These are phyloP conservation scores for Fusarium oligoseptatum DNA, from an alignment of 2,329 filamentous ascomycete genomes.

Conservation along the genomic window DNA sequence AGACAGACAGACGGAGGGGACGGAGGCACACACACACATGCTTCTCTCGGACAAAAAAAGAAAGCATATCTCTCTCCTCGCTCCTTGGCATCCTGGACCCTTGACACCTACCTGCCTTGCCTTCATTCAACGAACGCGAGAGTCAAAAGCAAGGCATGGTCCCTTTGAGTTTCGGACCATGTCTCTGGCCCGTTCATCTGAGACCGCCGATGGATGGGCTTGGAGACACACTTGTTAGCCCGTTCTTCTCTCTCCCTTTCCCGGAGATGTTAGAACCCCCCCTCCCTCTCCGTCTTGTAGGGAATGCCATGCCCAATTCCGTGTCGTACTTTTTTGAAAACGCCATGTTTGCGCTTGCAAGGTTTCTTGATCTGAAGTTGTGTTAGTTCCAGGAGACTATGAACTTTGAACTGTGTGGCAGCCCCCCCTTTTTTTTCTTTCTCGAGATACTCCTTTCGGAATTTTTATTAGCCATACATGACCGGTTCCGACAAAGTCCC, in stretches of 20 bases:
- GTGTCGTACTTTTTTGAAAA: constrained; percentile 20
- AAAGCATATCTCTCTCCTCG: constrained; percentile 2
- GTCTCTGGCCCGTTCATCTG: constrained; percentile 13
- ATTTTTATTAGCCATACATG: background rate
- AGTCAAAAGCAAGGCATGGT: background rate
- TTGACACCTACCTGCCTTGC: constrained; percentile 3
- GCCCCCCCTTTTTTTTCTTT: background rate
- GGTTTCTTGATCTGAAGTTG: constrained; percentile 13
- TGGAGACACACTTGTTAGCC: background rate
- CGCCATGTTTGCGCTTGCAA: constrained; percentile 14
- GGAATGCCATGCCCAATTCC: constrained; percentile 22
- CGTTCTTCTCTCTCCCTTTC: background rate
- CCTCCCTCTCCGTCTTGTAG: background rate
- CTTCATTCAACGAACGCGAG: background rate
- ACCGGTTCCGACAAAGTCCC: background rate
- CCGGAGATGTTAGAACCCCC: constrained; percentile 4
- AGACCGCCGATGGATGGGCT: constrained; percentile 6
- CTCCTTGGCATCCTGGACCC: constrained; percentile 5
- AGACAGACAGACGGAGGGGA: background rate
- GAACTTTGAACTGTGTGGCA: background rate
- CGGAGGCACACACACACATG: background rate
- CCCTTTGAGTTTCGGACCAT: background rate
- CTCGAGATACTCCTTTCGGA: background rate
- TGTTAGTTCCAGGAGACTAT: constrained; percentile 12
- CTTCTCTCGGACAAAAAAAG: background rate